These are phyloP conservation scores for Kwoniella heveanensis DNA, from an alignment of 768 basidiomycete genomes.

Conservation along the genomic window DNA sequence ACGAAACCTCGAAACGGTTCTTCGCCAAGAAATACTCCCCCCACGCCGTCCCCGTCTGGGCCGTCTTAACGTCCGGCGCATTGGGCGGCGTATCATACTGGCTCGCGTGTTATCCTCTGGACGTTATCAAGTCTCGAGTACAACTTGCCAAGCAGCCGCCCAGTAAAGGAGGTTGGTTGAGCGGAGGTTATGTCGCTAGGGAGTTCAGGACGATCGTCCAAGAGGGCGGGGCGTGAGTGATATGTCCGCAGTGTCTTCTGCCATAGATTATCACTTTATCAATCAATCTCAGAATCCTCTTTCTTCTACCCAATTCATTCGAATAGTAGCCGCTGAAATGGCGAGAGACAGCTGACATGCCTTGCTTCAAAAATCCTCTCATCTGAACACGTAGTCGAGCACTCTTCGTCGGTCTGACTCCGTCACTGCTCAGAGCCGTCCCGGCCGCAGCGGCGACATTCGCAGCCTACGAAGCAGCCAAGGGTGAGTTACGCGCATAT, in stretches of 20 bases:
- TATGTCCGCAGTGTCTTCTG: too few relatives aligned
- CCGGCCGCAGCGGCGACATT: constrained; percentile 91
- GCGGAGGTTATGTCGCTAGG: constrained; percentile 67
- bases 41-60: constrained; percentile 31
- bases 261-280: too few relatives aligned
- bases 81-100: constrained; percentile 76
- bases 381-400: too few relatives aligned
- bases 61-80: constrained; percentile 56
- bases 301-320: too few relatives aligned
- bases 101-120: constrained; percentile 89
- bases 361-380: too few relatives aligned
- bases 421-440: constrained; percentile 63
- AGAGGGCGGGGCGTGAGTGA: constrained; percentile 76
- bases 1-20: constrained; percentile 82
- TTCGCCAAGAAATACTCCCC: constrained; percentile 59
- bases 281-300: too few relatives aligned
- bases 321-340: too few relatives aligned
- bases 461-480: constrained; percentile 79
- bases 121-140: constrained; percentile 87
- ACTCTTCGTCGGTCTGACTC: constrained; percentile 48
- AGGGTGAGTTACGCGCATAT: constrained; percentile 55
- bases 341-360: too few relatives aligned
- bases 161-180: constrained; percentile 59
- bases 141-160: constrained; percentile 79
- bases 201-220: constrained; percentile 70